phyloP scores from a whole-genome alignment of 1,284 basidiomycete species.

The Fomitopsis palustris region DNA sequence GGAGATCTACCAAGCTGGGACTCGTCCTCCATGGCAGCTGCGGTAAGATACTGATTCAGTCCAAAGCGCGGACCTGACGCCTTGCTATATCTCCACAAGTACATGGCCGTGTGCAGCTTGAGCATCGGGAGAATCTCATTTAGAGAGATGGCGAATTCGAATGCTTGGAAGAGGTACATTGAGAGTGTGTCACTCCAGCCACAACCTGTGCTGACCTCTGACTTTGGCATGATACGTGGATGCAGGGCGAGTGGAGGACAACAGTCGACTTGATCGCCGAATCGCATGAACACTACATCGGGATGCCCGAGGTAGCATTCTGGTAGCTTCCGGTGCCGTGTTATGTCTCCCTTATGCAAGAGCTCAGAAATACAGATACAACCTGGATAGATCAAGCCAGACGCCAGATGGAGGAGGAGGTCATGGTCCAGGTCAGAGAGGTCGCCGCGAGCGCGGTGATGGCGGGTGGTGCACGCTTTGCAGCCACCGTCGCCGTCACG shows the following conservation, averaged over 20 bases:
- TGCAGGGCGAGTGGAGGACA: background rate
- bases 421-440: too few relatives aligned
- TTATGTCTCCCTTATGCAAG: too few relatives aligned
- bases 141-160: conserved; percentile 34
- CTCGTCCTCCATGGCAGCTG: background rate
- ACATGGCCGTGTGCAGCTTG: conserved; percentile 9
- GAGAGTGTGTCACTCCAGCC: background rate
- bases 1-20: background rate
- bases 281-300: background rate
- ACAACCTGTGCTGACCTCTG: conserved; percentile 32
- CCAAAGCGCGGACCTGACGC: background rate
- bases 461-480: too few relatives aligned
- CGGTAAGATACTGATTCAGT: background rate
- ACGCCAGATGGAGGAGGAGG: too few relatives aligned
- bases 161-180: conserved; percentile 24
- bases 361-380: too few relatives aligned
- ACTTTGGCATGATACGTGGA: conserved; percentile 37
- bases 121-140: conserved; percentile 32
- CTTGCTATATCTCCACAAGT: background rate
- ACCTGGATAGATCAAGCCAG: too few relatives aligned
- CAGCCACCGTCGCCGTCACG: background rate
- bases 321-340: too few relatives aligned
- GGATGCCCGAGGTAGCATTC: too few relatives aligned
- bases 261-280: background rate
- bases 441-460: too few relatives aligned